These are phyloP conservation scores for Gossypium raimondii DNA, from an alignment of 345 rosid genomes.

Conservation along the genomic window DNA sequence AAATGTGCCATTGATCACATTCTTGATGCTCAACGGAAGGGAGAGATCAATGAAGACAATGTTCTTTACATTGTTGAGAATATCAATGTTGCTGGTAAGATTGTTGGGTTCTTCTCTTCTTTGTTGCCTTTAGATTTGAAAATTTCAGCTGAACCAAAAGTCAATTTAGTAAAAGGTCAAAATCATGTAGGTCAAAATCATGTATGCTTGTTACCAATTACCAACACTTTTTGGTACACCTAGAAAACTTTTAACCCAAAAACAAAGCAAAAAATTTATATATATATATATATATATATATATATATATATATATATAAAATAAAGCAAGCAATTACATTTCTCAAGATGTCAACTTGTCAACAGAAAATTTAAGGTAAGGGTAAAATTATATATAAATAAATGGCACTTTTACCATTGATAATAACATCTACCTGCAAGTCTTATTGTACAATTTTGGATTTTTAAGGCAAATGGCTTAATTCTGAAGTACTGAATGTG, in stretches of 20 bases:
- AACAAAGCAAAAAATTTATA: background rate
- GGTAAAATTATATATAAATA: background rate
- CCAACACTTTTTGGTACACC: background rate
- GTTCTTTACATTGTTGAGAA: conserved; percentile 98
- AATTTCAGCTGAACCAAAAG: background rate
- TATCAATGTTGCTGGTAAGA: conserved; percentile 89
- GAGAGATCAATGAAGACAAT: conserved; percentile 93
- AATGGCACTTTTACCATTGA: background rate
- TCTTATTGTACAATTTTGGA: background rate
- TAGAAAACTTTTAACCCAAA: background rate
- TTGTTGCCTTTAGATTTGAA: background rate
- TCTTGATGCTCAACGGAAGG: conserved; percentile 79
- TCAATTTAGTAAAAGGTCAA: background rate
- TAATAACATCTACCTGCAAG: background rate
- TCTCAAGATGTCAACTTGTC: background rate
- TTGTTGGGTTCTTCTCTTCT: background rate
- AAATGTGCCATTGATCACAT: conserved; percentile 96
- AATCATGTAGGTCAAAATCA: background rate
- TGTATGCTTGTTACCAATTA: background rate
- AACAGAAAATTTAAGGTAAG: background rate
- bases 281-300: too few species aligned
- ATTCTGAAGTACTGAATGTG: background rate
- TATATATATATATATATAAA: too few species aligned
- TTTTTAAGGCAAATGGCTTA: background rate
- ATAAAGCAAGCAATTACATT: background rate